These are phyloP conservation scores for Hymenoscyphus infarciens DNA, from an alignment of 2,329 filamentous ascomycete species.

Conservation along the genomic window DNA sequence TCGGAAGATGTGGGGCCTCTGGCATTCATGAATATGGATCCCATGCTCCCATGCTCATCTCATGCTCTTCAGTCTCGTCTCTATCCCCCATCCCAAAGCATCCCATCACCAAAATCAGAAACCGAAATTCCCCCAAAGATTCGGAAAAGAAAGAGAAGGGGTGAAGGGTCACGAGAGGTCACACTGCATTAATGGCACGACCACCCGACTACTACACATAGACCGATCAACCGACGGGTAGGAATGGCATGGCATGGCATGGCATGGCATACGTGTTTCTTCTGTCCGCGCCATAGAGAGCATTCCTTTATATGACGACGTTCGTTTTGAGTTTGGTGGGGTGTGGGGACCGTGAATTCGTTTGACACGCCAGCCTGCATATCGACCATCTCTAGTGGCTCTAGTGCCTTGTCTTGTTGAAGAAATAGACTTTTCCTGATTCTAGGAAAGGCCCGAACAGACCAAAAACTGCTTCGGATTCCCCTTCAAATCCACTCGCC, in stretches of 20 bases:
- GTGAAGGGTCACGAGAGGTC: no score
- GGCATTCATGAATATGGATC: not conserved
- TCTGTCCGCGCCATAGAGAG: not conserved
- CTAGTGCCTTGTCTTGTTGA: not conserved
- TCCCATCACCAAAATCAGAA: not conserved
- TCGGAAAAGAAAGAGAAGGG: not conserved
- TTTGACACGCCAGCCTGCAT: no score
- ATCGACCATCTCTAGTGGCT: not conserved
- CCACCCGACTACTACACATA: not conserved
- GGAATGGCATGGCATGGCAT: no score
- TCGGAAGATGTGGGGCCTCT: not conserved
- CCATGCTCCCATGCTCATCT: not conserved
- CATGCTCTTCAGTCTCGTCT: not conserved
- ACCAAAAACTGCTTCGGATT: not conserved
- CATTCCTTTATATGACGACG: slow-evolving; percentile 3
- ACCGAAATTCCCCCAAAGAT: not conserved
- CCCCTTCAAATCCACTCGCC: not conserved
- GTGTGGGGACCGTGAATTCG: not conserved
- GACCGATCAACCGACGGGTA: not conserved
- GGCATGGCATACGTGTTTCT: not conserved
- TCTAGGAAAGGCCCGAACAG: not conserved
- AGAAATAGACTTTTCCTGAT: not conserved
- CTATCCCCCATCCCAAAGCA: not conserved
- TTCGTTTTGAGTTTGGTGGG: slow-evolving; percentile 7
- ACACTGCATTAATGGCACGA: not conserved